These are phyloP conservation scores for Cordyceps pruinosa DNA, from an alignment of 2,329 filamentous ascomycete genomes.

Conservation along the genomic window DNA sequence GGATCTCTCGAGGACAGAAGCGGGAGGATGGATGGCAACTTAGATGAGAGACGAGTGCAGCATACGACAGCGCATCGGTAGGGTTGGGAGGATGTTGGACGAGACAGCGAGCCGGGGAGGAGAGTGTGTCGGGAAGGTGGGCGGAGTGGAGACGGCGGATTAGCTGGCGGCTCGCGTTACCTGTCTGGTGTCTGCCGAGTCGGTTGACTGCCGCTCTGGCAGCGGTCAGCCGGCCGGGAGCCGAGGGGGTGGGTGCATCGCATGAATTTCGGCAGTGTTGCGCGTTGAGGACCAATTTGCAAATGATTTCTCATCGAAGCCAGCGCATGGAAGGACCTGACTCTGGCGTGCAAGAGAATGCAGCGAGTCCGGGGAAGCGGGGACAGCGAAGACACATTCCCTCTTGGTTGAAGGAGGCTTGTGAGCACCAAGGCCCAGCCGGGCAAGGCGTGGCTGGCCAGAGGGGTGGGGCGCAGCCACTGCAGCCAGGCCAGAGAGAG, in stretches of 20 bases:
- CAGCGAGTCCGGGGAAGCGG: constrained; percentile 12
- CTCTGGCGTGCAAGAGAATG: not conserved
- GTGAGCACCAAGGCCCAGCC: constrained; percentile 10
- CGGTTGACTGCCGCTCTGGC: no score
- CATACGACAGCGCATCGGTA: no score
- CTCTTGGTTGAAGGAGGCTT: no score
- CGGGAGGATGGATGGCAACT: not conserved
- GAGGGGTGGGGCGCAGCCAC: constrained; percentile 1
- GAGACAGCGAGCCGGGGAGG: no score
- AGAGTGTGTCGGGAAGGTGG: no score
- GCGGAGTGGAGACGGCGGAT: no score
- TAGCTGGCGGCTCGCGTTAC: no score
- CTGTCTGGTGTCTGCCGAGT: no score
- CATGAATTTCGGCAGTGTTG: no score
- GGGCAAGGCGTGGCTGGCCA: constrained; percentile 4
- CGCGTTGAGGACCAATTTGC: no score
- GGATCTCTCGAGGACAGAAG: not conserved
- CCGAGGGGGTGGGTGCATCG: not conserved
- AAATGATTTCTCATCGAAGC: not conserved
- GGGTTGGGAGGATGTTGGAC: not conserved
- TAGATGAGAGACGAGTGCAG: no score
- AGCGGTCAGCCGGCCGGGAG: not conserved
- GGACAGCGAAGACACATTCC: not conserved
- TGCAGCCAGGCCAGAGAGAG: not conserved
- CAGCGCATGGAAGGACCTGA: not conserved